Evolutionary conservation across 108 stramenopile genomes (phyloP).

Genomic region (Cyclotella sp.): DNA sequence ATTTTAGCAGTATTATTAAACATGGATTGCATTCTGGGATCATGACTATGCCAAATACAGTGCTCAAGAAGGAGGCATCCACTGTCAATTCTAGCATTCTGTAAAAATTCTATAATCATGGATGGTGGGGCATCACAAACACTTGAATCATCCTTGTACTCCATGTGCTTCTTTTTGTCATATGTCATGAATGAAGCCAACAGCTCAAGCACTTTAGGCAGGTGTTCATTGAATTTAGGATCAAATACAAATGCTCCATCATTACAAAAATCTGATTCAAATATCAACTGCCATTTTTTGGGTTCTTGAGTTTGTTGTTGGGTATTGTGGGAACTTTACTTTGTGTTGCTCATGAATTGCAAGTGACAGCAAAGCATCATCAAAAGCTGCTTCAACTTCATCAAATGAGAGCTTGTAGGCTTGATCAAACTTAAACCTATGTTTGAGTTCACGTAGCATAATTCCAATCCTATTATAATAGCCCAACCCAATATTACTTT

Average conservation of each 20-base stretch:
- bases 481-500: neutral
- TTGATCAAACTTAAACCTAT: neutral
- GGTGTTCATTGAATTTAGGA: neutral
- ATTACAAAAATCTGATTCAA: neutral
- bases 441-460: neutral
- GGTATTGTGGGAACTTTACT: neutral
- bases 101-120: neutral
- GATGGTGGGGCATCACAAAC: slow-evolving; percentile 1
- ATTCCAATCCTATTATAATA: neutral
- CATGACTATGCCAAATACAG: neutral
- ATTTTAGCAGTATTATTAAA: neutral
- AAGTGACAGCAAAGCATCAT: neutral
- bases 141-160: neutral
- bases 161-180: slow-evolving; percentile 1
- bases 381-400: slow-evolving; percentile 9
- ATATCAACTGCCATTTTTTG: neutral
- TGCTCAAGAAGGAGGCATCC: neutral
- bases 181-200: neutral
- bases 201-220: neutral
- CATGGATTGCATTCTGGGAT: neutral
- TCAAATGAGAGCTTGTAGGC: neutral
- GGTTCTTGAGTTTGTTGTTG: neutral
- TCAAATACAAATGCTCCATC: slow-evolving; percentile 3
- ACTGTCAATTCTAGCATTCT: neutral
- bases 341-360: neutral